Conservation (phyloP, 1,284 basidiomycete genomes). For the Athelia sp. region DNA sequence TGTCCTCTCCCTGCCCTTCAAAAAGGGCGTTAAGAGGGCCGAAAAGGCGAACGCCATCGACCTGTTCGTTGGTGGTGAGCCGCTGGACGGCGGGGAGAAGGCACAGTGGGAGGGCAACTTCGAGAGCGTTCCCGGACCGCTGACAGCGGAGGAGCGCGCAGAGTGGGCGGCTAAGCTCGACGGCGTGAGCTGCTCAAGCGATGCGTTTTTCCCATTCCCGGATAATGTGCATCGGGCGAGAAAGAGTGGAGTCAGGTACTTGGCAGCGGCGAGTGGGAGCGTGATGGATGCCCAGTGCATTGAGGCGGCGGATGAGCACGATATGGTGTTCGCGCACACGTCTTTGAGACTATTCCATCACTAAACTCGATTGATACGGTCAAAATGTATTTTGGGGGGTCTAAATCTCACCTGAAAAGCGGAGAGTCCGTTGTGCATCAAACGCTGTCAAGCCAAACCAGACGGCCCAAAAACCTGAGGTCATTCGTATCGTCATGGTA, state of each 20-base stretch:
- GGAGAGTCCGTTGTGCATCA: too few relatives aligned
- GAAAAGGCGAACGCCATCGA: slow-evolving; percentile 99
- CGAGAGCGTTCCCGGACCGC: slow-evolving; percentile 64
- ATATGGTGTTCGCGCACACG: slow-evolving; percentile 86
- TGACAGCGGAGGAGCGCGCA: slow-evolving; percentile 72
- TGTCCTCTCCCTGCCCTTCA: slow-evolving; percentile 90
- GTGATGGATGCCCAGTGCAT: slow-evolving; percentile 97
- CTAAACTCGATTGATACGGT: too few relatives aligned
- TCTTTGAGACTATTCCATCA: slow-evolving; percentile 81
- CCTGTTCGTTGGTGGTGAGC: slow-evolving; percentile 90
- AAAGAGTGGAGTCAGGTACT: slow-evolving; percentile 88
- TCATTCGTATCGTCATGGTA: too few relatives aligned
- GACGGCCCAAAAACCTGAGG: too few relatives aligned
- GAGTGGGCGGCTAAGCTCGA: slow-evolving; percentile 71
- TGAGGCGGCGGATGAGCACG: slow-evolving; percentile 91
- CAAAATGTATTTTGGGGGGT: too few relatives aligned
- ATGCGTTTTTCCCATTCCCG: slow-evolving; percentile 99
- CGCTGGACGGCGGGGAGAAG: slow-evolving; percentile 84
- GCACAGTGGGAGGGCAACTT: slow-evolving; percentile 91
- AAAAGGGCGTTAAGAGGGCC: slow-evolving; percentile 95
- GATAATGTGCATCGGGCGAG: slow-evolving; percentile 95
- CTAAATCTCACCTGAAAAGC: too few relatives aligned
- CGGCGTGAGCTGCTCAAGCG: slow-evolving; percentile 89
- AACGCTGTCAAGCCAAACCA: too few relatives aligned
- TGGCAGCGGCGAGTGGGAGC: slow-evolving; percentile 92